Percentiles rank a stretch among this genome's conserved stretches.
phyloP scores from a whole-genome alignment of 2,329 filamentous ascomycete species.

The Aspergillus texensis region DNA sequence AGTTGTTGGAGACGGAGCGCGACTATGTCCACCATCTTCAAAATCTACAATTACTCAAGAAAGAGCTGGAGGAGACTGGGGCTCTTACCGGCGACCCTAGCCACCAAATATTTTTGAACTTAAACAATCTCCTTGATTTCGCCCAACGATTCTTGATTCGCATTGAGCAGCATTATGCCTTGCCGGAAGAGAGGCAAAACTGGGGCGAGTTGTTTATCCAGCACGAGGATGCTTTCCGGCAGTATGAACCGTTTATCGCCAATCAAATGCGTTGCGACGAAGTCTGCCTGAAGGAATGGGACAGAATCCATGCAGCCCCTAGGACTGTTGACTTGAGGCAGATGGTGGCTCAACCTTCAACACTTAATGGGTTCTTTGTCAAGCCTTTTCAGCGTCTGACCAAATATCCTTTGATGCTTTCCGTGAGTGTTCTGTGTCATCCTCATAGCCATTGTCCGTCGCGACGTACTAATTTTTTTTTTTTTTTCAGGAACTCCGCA shows the following conservation, averaged over 20 bases:
- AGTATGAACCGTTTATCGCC: conserved; percentile 96
- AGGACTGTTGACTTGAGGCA: conserved; percentile 67
- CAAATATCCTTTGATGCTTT: conserved; percentile 89
- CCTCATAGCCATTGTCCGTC: background rate
- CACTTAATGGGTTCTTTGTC: conserved; percentile 86
- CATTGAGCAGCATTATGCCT: conserved; percentile 91
- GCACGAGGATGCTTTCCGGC: conserved; percentile 84
- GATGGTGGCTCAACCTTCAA: conserved; percentile 85
- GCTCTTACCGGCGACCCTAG: conserved; percentile 86
- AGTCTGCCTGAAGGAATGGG: conserved; percentile 81
- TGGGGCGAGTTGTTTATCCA: conserved; percentile 92
- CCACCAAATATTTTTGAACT: conserved; percentile 94
- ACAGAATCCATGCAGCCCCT: conserved; percentile 74
- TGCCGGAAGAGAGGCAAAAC: conserved; percentile 74
- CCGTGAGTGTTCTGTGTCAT: conserved; percentile 54
- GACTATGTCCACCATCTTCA: conserved; percentile 98
- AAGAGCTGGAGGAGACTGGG: conserved; percentile 82
- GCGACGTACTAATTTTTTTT: conserved; percentile 3
- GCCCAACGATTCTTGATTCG: conserved; percentile 93
- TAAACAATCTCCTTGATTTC: conserved; percentile 93
- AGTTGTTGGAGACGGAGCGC: conserved; percentile 90
- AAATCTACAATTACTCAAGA: conserved; percentile 89
- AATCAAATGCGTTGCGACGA: conserved; percentile 91
- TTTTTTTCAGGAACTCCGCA: conserved; percentile 70
- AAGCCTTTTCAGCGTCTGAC: conserved; percentile 96